A percentile compares a stretch with the other conserved stretches of the same genome.
phyloP scores from a whole-genome alignment of 2,329 filamentous ascomycete genomes.

The Sphaerostilbella broomeana region DNA sequence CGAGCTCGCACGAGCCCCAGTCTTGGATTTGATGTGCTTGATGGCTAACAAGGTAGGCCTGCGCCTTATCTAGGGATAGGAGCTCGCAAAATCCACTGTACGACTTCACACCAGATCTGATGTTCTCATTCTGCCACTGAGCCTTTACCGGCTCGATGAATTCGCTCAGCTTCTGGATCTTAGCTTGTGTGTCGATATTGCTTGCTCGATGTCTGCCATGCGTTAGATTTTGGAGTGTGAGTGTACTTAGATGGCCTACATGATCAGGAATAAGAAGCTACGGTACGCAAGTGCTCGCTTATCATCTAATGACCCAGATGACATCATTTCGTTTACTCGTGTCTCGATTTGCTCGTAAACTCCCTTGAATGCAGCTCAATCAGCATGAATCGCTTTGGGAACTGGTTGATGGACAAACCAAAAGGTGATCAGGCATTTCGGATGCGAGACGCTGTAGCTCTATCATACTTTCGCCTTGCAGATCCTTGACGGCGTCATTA shows the following conservation, averaged over 20 bases:
- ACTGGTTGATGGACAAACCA: slow-evolving; percentile 39
- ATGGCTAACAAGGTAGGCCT: slow-evolving; percentile 67
- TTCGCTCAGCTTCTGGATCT: slow-evolving; percentile 63
- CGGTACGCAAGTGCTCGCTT: slow-evolving; percentile 80
- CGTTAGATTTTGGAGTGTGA: slow-evolving; percentile 6
- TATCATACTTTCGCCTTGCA: slow-evolving; percentile 77
- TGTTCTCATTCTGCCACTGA: slow-evolving; percentile 67
- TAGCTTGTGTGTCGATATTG: slow-evolving; percentile 62
- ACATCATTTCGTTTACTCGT: slow-evolving; percentile 74
- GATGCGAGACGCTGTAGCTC: slow-evolving; percentile 84
- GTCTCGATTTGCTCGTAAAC: slow-evolving; percentile 83
- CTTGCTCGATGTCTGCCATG: slow-evolving; percentile 65
- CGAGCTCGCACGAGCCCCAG: slow-evolving; percentile 73
- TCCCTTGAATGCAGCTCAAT: slow-evolving; percentile 38
- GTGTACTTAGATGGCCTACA: slow-evolving; percentile 41
- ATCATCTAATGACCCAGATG: slow-evolving; percentile 67
- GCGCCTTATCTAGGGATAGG: slow-evolving; percentile 72
- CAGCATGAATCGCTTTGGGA: slow-evolving; percentile 10
- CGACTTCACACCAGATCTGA: slow-evolving; percentile 63
- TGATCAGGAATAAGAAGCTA: slow-evolving; percentile 89
- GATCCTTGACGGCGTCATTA: slow-evolving; percentile 81
- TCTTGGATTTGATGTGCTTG: slow-evolving; percentile 71
- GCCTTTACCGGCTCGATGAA: slow-evolving; percentile 79
- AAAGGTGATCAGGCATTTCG: slow-evolving; percentile 84
- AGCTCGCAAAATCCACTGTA: slow-evolving; percentile 75